phyloP scores from a whole-genome alignment of 1,139 yeast species.

The Yamadazyma sp. region DNA sequence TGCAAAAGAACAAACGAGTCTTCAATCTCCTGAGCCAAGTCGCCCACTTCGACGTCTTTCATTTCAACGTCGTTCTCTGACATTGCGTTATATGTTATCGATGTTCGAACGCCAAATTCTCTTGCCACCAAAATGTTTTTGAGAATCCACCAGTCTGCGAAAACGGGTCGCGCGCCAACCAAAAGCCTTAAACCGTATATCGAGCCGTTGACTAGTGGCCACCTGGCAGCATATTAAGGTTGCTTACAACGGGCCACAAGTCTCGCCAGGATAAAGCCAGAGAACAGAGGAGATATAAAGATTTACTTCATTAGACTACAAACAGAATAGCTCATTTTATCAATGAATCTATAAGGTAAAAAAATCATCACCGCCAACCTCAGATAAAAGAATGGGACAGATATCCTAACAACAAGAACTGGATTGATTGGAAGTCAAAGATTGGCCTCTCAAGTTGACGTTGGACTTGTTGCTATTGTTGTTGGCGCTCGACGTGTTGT shows the following conservation, averaged over 20 bases:
- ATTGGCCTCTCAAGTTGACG: slow-evolving; percentile 88
- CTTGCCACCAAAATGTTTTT: slow-evolving; percentile 17
- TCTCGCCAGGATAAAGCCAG: too few relatives aligned
- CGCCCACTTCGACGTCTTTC: slow-evolving; percentile 7
- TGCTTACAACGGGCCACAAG: too few relatives aligned
- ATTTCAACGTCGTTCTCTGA: slow-evolving; percentile 8
- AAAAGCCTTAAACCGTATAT: too few relatives aligned
- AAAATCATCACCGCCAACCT: neutral
- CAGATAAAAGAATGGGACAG: too few relatives aligned
- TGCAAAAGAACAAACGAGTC: slow-evolving; percentile 55
- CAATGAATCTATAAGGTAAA: neutral
- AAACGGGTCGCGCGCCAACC: too few relatives aligned
- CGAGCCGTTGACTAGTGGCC: too few relatives aligned
- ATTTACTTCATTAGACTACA: slow-evolving; percentile 3
- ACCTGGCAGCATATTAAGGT: too few relatives aligned
- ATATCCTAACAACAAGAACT: slow-evolving; percentile 85
- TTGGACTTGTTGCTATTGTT: slow-evolving; percentile 53
- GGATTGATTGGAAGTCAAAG: slow-evolving; percentile 65
- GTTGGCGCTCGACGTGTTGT: slow-evolving; percentile 46
- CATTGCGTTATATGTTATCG: neutral
- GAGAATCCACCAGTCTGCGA: slow-evolving; percentile 1
- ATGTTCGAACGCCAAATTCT: slow-evolving; percentile 2
- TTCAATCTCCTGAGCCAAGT: slow-evolving; percentile 42
- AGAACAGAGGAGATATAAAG: too few relatives aligned
- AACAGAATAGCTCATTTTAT: slow-evolving; percentile 1